These are phyloP conservation scores for Colletotrichum nymphaeae DNA, from an alignment of 2,329 filamentous ascomycete species.

Conservation along the genomic window DNA sequence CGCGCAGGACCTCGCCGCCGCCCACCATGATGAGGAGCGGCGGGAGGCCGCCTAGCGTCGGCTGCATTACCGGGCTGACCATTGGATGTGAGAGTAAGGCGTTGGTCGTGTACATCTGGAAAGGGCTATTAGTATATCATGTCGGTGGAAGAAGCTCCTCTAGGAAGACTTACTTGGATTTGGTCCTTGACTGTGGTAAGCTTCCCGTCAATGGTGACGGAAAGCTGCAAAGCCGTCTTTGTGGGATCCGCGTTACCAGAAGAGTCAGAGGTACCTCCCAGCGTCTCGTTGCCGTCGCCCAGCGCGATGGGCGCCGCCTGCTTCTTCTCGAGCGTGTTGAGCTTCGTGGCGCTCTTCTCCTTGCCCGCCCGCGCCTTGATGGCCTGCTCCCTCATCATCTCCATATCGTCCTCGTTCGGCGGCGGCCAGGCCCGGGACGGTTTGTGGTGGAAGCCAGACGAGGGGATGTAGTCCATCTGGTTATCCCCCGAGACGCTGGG, in stretches of 20 bases:
- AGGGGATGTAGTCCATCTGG: constrained; percentile 87
- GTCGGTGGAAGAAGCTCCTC: background rate
- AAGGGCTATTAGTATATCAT: constrained; percentile 35
- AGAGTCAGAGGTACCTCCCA: background rate
- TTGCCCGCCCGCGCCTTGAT: constrained; percentile 49
- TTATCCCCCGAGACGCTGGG: constrained; percentile 83
- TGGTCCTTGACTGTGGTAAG: constrained; percentile 85
- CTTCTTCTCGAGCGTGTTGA: constrained; percentile 44
- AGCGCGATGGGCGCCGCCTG: constrained; percentile 46
- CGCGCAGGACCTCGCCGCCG: constrained; percentile 87
- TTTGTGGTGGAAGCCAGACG: constrained; percentile 88
- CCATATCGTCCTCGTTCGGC: constrained; percentile 81
- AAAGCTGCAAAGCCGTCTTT: constrained; percentile 55
- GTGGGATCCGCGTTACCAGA: constrained; percentile 29
- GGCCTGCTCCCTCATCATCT: constrained; percentile 62
- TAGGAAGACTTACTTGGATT: constrained; percentile 74
- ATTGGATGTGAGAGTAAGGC: constrained; percentile 86
- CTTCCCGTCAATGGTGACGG: constrained; percentile 78
- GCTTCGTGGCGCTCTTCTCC: constrained; percentile 38
- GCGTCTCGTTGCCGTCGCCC: constrained; percentile 16
- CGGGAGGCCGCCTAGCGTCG: constrained; percentile 88
- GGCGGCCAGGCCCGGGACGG: constrained; percentile 94
- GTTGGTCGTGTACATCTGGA: constrained; percentile 80
- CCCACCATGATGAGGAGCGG: constrained; percentile 89
- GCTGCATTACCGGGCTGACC: constrained; percentile 89